phyloP scores from a whole-genome alignment of 2,329 filamentous ascomycete genomes.

The Talaromyces atroroseus region DNA sequence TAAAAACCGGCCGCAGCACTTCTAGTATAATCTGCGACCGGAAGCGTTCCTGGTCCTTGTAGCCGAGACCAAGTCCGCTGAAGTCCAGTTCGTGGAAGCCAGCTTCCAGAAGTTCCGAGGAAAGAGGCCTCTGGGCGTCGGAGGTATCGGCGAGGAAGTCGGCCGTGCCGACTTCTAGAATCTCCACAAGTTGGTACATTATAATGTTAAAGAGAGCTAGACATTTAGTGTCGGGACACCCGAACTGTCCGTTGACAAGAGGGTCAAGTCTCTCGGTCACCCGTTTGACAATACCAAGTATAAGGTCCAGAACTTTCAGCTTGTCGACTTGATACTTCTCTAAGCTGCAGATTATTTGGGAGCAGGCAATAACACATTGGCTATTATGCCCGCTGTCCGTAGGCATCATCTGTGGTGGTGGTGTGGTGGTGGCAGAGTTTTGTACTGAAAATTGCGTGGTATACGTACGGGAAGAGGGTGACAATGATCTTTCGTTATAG shows the following conservation, averaged over 20 bases:
- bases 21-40: background rate
- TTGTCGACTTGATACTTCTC: background rate
- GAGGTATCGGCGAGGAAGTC: background rate
- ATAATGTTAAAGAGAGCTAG: background rate
- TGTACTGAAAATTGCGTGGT: background rate
- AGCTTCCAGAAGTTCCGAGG: background rate
- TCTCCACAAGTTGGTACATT: background rate
- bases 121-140: background rate
- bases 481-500: background rate
- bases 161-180: background rate
- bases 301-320: background rate
- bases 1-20: background rate
- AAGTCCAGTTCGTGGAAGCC: background rate
- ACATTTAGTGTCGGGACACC: background rate
- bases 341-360: background rate
- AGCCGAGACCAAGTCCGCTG: background rate
- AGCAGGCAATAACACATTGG: background rate
- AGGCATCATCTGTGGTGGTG: background rate
- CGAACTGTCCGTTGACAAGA: background rate
- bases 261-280: background rate
- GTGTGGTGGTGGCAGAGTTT: background rate
- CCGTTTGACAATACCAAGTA: constrained; percentile 1
- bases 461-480: background rate
- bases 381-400: background rate
- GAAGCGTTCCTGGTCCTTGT: background rate